Evolutionary conservation across 352 stramenopile genomes (phyloP).

Genomic region (Globisporangium sylvaticum): DNA sequence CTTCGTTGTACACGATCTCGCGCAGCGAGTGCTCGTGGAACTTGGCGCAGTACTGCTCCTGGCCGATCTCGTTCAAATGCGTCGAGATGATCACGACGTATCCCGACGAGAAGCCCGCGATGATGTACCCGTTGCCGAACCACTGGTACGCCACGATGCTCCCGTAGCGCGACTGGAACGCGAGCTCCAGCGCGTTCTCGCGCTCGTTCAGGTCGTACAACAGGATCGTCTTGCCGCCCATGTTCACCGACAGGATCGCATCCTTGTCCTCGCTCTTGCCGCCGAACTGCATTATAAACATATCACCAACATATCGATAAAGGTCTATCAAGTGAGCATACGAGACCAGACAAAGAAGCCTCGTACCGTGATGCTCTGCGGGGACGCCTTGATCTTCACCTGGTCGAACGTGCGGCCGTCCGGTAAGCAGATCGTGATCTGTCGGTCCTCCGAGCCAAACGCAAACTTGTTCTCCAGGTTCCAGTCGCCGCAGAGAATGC

Average conservation of each 20-base stretch:
- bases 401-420: conserved; percentile 66
- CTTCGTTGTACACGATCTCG: conserved; percentile 77
- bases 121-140: conserved; percentile 89
- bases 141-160: conserved; percentile 87
- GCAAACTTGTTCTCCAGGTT: conserved; percentile 80
- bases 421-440: conserved; percentile 73
- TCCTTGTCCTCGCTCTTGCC: conserved; percentile 68
- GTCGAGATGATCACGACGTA: conserved; percentile 92
- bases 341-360: too few relatives aligned
- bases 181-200: conserved; percentile 89
- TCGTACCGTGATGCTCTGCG: conserved; percentile 56
- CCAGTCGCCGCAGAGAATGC: conserved; percentile 77
- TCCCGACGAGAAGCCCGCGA: conserved; percentile 88
- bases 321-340: too few relatives aligned
- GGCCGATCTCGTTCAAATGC: conserved; percentile 84
- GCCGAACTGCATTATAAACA: conserved; percentile 42
- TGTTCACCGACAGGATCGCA: conserved; percentile 86
- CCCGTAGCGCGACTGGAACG: conserved; percentile 88
- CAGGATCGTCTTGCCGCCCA: conserved; percentile 87
- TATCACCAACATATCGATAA: too few relatives aligned
- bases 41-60: conserved; percentile 84
- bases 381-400: conserved; percentile 72
- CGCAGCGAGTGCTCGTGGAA: conserved; percentile 76
- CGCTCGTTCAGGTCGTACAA: conserved; percentile 86
- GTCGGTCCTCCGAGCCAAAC: conserved; percentile 71